phyloP scores from a whole-genome alignment of 345 rosid genomes.

The Sisymbrium irio region DNA sequence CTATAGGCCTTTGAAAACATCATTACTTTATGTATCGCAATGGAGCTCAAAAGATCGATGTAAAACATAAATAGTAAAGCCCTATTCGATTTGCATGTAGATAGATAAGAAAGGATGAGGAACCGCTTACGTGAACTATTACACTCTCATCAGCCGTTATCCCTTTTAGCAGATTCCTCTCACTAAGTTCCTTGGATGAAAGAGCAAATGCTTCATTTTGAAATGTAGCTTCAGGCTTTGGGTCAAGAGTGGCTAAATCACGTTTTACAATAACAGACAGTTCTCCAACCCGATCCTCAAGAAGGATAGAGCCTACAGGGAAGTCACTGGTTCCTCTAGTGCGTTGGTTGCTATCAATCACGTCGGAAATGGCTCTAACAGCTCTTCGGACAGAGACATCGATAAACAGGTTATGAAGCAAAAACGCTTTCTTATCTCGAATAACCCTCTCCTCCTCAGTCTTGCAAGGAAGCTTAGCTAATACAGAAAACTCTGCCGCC shows the following conservation, averaged over 20 bases:
- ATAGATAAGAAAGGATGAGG: not conserved
- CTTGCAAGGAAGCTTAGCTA: constrained; percentile 84
- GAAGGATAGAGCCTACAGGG: constrained; percentile 35
- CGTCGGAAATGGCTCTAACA: constrained; percentile 48
- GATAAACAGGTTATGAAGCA: constrained; percentile 77
- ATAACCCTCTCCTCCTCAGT: constrained; percentile 89
- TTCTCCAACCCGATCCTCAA: constrained; percentile 73
- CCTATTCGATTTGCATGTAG: not conserved
- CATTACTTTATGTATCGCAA: constrained; percentile 11
- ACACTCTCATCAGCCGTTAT: constrained; percentile 93
- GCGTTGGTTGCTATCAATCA: constrained; percentile 39
- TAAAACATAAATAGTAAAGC: not conserved
- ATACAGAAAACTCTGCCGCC: constrained; percentile 77
- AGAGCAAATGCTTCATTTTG: constrained; percentile 48
- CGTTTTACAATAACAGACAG: constrained; percentile 58
- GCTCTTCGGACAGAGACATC: constrained; percentile 78
- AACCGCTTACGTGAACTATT: constrained; percentile 73
- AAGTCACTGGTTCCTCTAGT: constrained; percentile 24
- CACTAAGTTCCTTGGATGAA: constrained; percentile 54
- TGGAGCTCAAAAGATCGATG: not conserved
- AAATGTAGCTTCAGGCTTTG: constrained; percentile 41
- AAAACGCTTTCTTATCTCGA: constrained; percentile 81
- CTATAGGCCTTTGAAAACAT: not conserved
- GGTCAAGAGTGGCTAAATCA: constrained; percentile 49
- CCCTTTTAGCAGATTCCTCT: constrained; percentile 81